Conservation (phyloP, 306 rosid species). For the Dalbergia cultrata region DNA sequence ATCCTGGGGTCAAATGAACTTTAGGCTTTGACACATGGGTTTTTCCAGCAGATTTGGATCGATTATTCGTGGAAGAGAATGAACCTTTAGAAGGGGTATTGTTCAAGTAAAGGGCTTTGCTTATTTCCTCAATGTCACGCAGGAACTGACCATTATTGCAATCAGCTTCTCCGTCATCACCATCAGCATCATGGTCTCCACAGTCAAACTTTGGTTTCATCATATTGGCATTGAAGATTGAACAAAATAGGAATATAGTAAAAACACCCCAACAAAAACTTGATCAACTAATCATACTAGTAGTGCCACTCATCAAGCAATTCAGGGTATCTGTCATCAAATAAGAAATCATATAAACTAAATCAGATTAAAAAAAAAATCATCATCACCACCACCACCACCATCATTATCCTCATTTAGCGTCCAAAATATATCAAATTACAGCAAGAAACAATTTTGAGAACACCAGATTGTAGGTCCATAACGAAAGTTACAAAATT, state of each 20-base stretch:
- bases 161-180: constrained; percentile 37
- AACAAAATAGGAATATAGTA: not conserved
- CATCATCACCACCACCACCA: not conserved
- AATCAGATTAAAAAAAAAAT: not conserved
- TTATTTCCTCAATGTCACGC: constrained; percentile 80
- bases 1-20: constrained; percentile 45
- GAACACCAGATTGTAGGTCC: not conserved
- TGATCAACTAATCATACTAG: not conserved
- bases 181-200: constrained; percentile 35
- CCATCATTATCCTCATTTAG: not conserved
- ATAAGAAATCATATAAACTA: constrained; percentile 18
- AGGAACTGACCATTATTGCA: constrained; percentile 55
- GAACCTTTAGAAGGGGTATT: constrained; percentile 55
- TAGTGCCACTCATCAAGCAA: constrained; percentile 14
- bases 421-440: constrained; percentile 6
- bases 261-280: constrained; percentile 40
- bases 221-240: constrained; percentile 45
- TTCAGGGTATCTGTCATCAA: constrained; percentile 2
- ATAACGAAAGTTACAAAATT: constrained; percentile 5
- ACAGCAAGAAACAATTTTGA: constrained; percentile 45
- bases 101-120: constrained; percentile 76
- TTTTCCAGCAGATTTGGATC: constrained; percentile 61
- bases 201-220: constrained; percentile 52
- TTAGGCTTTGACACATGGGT: constrained; percentile 48
- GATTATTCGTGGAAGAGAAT: constrained; percentile 17